Base-by-base conservation (phyloP, 768 basidiomycete genomes). In the Coprinopsis marcescibilis region DNA sequence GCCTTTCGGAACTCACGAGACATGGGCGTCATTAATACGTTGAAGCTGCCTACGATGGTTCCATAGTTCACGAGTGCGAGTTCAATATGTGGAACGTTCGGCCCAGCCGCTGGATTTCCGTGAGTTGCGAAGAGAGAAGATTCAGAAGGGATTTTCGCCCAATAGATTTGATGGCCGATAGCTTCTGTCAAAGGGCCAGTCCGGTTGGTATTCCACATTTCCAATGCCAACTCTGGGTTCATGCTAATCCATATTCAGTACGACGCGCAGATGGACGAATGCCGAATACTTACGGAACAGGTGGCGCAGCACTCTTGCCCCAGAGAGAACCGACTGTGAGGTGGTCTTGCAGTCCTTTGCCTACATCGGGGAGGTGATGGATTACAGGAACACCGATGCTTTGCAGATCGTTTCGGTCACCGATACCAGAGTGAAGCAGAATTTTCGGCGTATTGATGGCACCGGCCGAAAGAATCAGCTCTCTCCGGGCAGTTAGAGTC, bases 281-380 rank as follows among this genome's bases (percentile, higher is more conserved):
- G 21, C 15, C 13, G 10, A 8, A n/a, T 24, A 46, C 45, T 23
- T 34, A 46, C 45, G 46, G 19, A 29, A 38, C 21, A n/a, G 46
- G 41, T 25, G 36, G 23, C 14, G 48, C 14, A 23, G 23, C 40
- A 13, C 21, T 27, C 25, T 26, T 15, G 25, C 6, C 36, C 45
- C 45, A 46, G 12, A 12, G n/a, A 15, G 27, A 15, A 14, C 4
- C 12, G 7, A 40, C 17, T 2, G 40, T 11, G 21, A 49, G 19
- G 23, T 49, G 48, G 17, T 49, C 64, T 13, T 51, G 46, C 21
- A 67, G 42, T 41, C 65, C 58, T 43, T 56, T 52, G 1, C 66
- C 65, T 13, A 67, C 60, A 34, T 55, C 52, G 13, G 65, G 57
- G 14, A 58, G 41, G 34, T 64, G 39, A 20, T 64, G 52, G 17